A percentile compares a stretch with the other conserved stretches of the same genome.
Conservation (phyloP, 1,284 basidiomycete species). For the Cutaneotrichosporon cutaneum region DNA sequence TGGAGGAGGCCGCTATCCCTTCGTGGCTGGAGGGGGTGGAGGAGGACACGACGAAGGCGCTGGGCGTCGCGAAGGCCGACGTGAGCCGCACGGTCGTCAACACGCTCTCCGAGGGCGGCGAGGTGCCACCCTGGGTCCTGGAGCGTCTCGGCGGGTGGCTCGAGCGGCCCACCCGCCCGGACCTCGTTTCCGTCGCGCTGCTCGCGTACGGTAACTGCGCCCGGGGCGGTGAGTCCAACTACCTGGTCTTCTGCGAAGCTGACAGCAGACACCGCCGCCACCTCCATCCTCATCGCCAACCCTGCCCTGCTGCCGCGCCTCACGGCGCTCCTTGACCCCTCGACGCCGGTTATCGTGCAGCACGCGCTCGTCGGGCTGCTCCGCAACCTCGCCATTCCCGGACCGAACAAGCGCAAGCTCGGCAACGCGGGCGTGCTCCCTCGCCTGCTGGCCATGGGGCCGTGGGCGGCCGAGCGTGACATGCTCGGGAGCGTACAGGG, state of each 20-base stretch:
- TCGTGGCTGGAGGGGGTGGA: conserved; percentile 11
- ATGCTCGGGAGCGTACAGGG: conserved; percentile 83
- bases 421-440: conserved; percentile 66
- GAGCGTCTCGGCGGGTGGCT: conserved; percentile 75
- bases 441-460: conserved; percentile 63
- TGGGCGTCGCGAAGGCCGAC: conserved; percentile 77
- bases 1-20: conserved; percentile 23
- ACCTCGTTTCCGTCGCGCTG: conserved; percentile 54
- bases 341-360: conserved; percentile 70
- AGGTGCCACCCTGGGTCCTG: conserved; percentile 72
- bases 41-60: conserved; percentile 53
- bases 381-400: conserved; percentile 76
- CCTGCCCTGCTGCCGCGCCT: conserved; percentile 19
- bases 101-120: conserved; percentile 62
- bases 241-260: not conserved
- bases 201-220: conserved; percentile 55
- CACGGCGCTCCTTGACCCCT: conserved; percentile 60
- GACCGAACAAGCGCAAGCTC: conserved; percentile 62
- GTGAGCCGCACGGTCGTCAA: conserved; percentile 80
- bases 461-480: conserved; percentile 71
- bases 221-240: conserved; percentile 63
- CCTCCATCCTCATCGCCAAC: conserved; percentile 6
- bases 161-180: conserved; percentile 47
- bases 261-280: conserved; percentile 15
- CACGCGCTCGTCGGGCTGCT: conserved; percentile 79